Conservation (phyloP, 2,329 filamentous ascomycete species). For the Colletotrichum orbiculare region DNA sequence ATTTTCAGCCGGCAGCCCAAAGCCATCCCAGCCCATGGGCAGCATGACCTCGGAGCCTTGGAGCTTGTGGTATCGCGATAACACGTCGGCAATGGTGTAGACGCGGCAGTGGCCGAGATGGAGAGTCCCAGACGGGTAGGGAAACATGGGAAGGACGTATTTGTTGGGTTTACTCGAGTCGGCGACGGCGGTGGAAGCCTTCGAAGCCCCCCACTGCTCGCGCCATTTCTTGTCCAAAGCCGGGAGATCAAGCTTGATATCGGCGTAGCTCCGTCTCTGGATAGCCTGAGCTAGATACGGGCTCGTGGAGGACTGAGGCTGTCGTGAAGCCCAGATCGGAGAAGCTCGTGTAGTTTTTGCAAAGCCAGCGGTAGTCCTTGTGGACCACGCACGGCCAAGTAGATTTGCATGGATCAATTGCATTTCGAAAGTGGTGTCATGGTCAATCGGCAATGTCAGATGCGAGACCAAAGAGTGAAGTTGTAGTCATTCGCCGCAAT, state of each 20-base stretch:
- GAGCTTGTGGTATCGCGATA: slow-evolving; percentile 81
- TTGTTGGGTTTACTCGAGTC: slow-evolving; percentile 42
- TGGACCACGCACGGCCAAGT: slow-evolving; percentile 38
- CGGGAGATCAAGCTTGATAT: slow-evolving; percentile 55
- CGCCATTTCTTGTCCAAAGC: slow-evolving; percentile 65
- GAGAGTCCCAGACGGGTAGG: slow-evolving; percentile 87
- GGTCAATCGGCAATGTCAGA: slow-evolving; percentile 11
- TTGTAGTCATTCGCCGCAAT: slow-evolving; percentile 21
- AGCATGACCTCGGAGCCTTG: slow-evolving; percentile 81
- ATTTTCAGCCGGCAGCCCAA: slow-evolving; percentile 91
- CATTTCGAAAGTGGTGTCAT: slow-evolving; percentile 43
- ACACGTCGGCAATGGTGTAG: slow-evolving; percentile 89
- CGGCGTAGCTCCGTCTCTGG: slow-evolving; percentile 50
- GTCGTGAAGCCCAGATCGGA: slow-evolving; percentile 18
- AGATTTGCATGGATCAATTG: slow-evolving; percentile 43
- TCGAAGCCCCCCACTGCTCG: slow-evolving; percentile 52
- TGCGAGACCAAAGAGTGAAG: not conserved
- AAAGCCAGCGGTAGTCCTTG: slow-evolving; percentile 16
- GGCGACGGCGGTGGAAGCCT: slow-evolving; percentile 32
- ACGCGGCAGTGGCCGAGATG: slow-evolving; percentile 90
- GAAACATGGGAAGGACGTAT: slow-evolving; percentile 93
- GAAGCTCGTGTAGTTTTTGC: slow-evolving; percentile 16
- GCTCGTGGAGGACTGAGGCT: slow-evolving; percentile 17
- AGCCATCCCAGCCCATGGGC: slow-evolving; percentile 96
- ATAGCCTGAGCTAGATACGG: slow-evolving; percentile 13